Evolutionary conservation across 129 eudicot genomes (phyloP).

Genomic region (Sambucus nigra): DNA sequence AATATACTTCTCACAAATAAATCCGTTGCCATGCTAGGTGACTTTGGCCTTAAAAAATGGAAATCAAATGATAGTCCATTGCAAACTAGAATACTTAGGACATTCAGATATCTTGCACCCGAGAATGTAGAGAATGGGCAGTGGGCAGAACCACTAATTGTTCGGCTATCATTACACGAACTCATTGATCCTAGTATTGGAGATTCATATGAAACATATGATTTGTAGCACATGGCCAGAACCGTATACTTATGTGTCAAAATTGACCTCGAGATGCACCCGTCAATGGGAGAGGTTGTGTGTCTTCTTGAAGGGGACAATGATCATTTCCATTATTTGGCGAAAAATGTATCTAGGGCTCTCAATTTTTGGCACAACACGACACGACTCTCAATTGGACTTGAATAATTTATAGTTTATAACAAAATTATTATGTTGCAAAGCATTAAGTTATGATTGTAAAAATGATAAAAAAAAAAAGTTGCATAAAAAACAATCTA

Average conservation of each 20-base stretch:
- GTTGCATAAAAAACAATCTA: no score
- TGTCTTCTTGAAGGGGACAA: constrained; percentile 67
- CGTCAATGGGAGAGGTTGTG: constrained; percentile 79
- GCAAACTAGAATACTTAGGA: constrained; percentile 66
- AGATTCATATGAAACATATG: constrained; percentile 58
- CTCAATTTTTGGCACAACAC: no score
- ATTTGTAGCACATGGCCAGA: constrained; percentile 69
- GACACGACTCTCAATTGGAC: no score
- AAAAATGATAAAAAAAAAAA: no score
- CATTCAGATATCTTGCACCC: constrained; percentile 80
- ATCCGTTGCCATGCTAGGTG: no score
- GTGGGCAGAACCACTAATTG: constrained; percentile 56
- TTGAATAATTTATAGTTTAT: no score
- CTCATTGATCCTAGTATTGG: constrained; percentile 60
- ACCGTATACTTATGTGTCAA: constrained; percentile 71
- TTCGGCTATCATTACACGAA: constrained; percentile 61
- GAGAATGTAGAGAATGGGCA: constrained; percentile 78
- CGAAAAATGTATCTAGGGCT: no score
- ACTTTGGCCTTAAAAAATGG: constrained; percentile 88
- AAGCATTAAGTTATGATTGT: no score
- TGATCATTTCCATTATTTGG: constrained; percentile 42
- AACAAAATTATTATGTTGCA: no score
- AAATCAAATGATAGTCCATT: constrained; percentile 41
- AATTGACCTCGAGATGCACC: constrained; percentile 60
- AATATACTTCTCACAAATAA: no score